These are phyloP conservation scores for Nasturtium officinale DNA, from an alignment of 345 rosid genomes.

Conservation along the genomic window DNA sequence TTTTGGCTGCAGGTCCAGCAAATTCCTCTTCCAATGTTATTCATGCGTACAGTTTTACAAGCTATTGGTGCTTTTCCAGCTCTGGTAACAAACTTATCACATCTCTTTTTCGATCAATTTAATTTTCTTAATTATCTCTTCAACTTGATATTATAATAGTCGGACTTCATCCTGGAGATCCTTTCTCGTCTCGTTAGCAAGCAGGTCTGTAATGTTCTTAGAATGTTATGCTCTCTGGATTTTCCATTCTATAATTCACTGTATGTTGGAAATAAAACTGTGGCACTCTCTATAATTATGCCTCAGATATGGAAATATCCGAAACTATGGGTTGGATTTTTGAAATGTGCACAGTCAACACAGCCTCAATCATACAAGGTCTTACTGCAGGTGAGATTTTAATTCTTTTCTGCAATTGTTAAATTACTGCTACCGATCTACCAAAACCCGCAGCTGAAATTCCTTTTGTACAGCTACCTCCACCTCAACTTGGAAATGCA, in stretches of 20 bases:
- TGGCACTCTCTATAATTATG: not conserved
- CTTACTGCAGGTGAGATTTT: conserved; percentile 76
- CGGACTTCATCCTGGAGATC: conserved; percentile 89
- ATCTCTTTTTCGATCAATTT: conserved; percentile 10
- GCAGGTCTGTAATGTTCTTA: conserved; percentile 61
- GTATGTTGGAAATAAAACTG: not conserved
- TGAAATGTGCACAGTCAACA: conserved; percentile 82
- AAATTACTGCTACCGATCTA: not conserved
- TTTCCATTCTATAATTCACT: conserved; percentile 25
- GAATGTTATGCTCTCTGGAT: not conserved
- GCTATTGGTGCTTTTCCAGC: conserved; percentile 96
- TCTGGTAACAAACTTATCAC: conserved; percentile 56
- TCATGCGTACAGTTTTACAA: conserved; percentile 98
- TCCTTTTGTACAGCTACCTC: conserved; percentile 69
- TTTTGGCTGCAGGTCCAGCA: conserved; percentile 82
- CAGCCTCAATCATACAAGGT: conserved; percentile 91
- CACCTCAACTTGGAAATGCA: conserved; percentile 90
- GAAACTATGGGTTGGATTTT: conserved; percentile 97
- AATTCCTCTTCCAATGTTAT: conserved; percentile 94
- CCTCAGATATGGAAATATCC: conserved; percentile 96
- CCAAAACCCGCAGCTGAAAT: conserved; percentile 1
- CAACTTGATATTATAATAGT: conserved; percentile 49
- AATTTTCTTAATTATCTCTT: conserved; percentile 12
- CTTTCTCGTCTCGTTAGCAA: conserved; percentile 94
- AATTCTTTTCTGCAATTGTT: not conserved